Evolutionary conservation across 1,284 basidiomycete species (phyloP), one percentile per base, ranked within the genome.

Genomic region (Pterula multifida): DNA sequence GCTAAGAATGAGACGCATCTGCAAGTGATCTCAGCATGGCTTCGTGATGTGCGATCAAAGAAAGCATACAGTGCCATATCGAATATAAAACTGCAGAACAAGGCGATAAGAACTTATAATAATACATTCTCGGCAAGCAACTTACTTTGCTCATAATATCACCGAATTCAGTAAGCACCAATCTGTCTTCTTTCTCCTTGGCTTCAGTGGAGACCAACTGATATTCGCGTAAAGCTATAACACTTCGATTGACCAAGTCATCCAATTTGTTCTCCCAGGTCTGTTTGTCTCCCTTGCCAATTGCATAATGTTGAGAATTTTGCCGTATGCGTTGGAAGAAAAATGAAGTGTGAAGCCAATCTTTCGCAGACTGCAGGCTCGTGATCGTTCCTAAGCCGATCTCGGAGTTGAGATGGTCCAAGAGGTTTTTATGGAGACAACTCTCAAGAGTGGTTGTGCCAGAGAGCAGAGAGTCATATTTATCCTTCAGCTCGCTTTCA

Each of bases 401-500:
- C 66, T 97, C 94, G 1, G 90, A 92, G 61, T 96, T 96, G 58
- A 97, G 68, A 62, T 96, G 90, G 62, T 96, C 93, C 1, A 81
- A 71, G 9, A 97, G 76, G 60, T 89, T 87, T 49, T 70, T 68
- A 62, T 96, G 92, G 25, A 95, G 73, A 54, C 76, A 85, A 62
- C 88, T 92, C 65, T 95, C 92, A 35, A 95, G 71, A 22, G 83
- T 66, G 0, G 85, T 91, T 51, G 72, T 75, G 15, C 78, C 82
- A 56, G 82, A 78, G 1, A 72, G 69, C 32, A 90, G 70, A 12
- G 72, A 66, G 47, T 72, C 71, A 62, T 90, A 92, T 59, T 90
- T 89, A 9, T 64, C 60, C 60, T 86, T 82, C 0, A 88, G 69
- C n/a, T 78, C 75, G 22, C 67, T 68, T 62, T 90, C 86, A 56